Evolutionary conservation across 2,329 filamentous ascomycete genomes (phyloP), one percentile per base, ranked within the genome.

Genomic region (Thyridium curvatum): DNA sequence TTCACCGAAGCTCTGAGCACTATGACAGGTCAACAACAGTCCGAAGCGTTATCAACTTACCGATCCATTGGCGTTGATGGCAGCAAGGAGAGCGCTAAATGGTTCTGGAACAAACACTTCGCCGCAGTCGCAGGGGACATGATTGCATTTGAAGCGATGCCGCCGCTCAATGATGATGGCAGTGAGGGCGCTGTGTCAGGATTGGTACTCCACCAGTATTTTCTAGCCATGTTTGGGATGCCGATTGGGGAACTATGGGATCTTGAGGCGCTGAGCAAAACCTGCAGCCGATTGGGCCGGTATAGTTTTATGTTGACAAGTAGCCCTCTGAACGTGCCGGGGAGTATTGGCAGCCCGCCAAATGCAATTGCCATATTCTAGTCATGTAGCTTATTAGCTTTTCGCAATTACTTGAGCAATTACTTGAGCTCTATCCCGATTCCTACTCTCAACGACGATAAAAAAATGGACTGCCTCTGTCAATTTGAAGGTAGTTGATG

Each of bases 1-100:
- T 76, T 69, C 58, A 66, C 65, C 2, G 56, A 61, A 13, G 65
- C 50, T 3, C 58, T 63, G 58, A 52, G 46, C 1, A 42, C 46
- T 4, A 45, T 45, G 5, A 46, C 59, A 37, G 55, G 50, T 14
- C 15, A 46, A 18, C 39, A 30, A n/a, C 17, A 35, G 9, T 29
- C 42, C 30, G 28, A 29, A 31, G 39, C 5, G 40, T 26, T 26
- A 10, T 6, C 21, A 10, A 6, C 21, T 6, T 26, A 26, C 21
- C 21, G 21, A 26, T 7, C 21, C 14, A 38, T 41, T 8, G 54
- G 52, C 1, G 28, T 56, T 8, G 44, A 39, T 14, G 40, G 43
- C 8, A 41, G 38, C 32, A 30, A 32, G 33, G 49, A 51, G 37
- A 47, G 35, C 9, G 42, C 46, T 3, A 39, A 53, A 39, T 58